Percentiles rank a stretch among this genome's conserved stretches.
Conservation (phyloP, 495 filamentous ascomycete species). For the Parathielavia appendiculata region DNA sequence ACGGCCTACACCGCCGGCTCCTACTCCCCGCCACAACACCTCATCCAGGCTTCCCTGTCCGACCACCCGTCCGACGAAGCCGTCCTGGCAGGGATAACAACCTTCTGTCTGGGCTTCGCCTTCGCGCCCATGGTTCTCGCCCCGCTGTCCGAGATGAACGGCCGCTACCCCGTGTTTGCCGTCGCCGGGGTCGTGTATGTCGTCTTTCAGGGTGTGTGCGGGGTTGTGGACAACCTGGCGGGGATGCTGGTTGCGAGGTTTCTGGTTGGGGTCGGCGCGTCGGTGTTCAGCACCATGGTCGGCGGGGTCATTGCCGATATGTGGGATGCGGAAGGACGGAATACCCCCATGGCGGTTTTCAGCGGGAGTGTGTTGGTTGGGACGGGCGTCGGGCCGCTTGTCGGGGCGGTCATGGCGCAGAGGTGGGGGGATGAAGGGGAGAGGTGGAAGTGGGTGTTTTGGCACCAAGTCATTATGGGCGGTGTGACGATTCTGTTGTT, state of each 20-base stretch:
- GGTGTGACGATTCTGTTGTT: slow-evolving; percentile 58
- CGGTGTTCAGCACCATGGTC: slow-evolving; percentile 87
- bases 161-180: slow-evolving; percentile 75
- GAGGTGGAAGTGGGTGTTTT: slow-evolving; percentile 86
- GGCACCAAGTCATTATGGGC: slow-evolving; percentile 70
- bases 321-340: slow-evolving; percentile 71
- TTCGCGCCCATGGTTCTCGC: slow-evolving; percentile 86
- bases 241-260: slow-evolving; percentile 77
- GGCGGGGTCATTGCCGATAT: slow-evolving; percentile 89
- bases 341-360: slow-evolving; percentile 88
- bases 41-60: slow-evolving; percentile 60
- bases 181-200: slow-evolving; percentile 61
- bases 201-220: slow-evolving; percentile 69
- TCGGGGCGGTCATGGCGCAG: slow-evolving; percentile 64
- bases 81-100: slow-evolving; percentile 71
- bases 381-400: slow-evolving; percentile 74
- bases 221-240: slow-evolving; percentile 61
- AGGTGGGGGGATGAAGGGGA: slow-evolving; percentile 27
- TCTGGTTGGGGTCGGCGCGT: slow-evolving; percentile 67
- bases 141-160: slow-evolving; percentile 84
- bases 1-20: slow-evolving; percentile 81
- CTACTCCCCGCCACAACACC: slow-evolving; percentile 60
- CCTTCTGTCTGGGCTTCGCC: slow-evolving; percentile 78
- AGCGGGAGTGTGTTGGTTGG: slow-evolving; percentile 70
- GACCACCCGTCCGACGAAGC: slow-evolving; percentile 54